phyloP scores from a whole-genome alignment of 2,329 filamentous ascomycete species.

The Elsinoe fawcettii region DNA sequence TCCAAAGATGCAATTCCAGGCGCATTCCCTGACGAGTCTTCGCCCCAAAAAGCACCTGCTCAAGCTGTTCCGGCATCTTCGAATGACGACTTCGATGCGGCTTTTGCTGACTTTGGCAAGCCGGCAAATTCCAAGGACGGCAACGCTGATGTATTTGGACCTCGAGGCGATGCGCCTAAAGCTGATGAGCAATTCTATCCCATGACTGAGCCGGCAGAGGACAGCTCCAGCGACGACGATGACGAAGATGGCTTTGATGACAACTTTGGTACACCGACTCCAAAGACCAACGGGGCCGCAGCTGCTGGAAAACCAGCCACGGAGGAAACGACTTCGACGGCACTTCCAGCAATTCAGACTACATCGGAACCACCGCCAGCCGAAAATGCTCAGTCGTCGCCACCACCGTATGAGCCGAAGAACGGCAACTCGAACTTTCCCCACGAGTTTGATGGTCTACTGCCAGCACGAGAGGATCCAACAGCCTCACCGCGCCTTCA shows the following conservation, averaged over 20 bases:
- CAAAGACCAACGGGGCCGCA: constrained; percentile 23
- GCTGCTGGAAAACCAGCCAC: constrained; percentile 21
- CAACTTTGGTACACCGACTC: constrained; percentile 66
- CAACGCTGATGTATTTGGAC: constrained; percentile 15
- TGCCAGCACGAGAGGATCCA: constrained; percentile 49
- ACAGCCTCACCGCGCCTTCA: constrained; percentile 37
- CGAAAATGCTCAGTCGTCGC: constrained; percentile 49
- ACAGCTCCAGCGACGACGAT: constrained; percentile 66
- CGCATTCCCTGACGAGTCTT: constrained; percentile 38
- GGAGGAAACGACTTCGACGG: constrained; percentile 52
- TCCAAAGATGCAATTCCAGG: constrained; percentile 36
- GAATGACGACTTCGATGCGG: constrained; percentile 77
- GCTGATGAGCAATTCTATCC: constrained; percentile 24
- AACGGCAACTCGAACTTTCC: constrained; percentile 37
- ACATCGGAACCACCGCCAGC: constrained; percentile 40
- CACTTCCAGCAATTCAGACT: constrained; percentile 26
- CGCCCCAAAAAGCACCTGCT: constrained; percentile 33
- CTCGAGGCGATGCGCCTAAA: constrained; percentile 20
- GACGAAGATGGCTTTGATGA: constrained; percentile 80
- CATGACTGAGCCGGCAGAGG: constrained; percentile 49
- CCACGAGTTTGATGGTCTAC: constrained; percentile 48
- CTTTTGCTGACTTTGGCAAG: constrained; percentile 65
- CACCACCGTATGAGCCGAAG: constrained; percentile 45
- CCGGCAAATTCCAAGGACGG: constrained; percentile 20
- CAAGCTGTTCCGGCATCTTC: constrained; percentile 26